phyloP scores from a whole-genome alignment of 2,329 filamentous ascomycete genomes.

The Hymenoscyphus occultus region DNA sequence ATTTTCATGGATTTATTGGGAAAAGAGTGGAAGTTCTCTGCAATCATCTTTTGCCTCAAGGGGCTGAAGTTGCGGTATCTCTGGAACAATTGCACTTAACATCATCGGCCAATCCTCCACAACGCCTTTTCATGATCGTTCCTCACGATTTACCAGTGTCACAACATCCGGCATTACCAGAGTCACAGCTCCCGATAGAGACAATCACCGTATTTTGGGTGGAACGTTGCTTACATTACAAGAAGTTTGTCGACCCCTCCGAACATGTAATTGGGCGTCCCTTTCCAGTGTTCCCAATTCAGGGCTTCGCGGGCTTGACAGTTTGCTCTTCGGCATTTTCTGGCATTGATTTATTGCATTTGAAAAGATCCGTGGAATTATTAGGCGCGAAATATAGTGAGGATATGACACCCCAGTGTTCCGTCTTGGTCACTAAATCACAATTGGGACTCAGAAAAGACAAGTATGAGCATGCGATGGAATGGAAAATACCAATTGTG shows the following conservation, averaged over 20 bases:
- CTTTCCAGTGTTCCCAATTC: slow-evolving; percentile 67
- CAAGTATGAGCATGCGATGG: slow-evolving; percentile 74
- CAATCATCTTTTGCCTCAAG: slow-evolving; percentile 38
- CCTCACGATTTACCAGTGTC: slow-evolving; percentile 42
- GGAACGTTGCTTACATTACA: slow-evolving; percentile 80
- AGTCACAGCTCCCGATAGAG: slow-evolving; percentile 40
- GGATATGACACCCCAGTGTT: slow-evolving; percentile 66
- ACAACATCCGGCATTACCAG: slow-evolving; percentile 34
- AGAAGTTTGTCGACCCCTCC: slow-evolving; percentile 65
- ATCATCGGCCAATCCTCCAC: slow-evolving; percentile 10
- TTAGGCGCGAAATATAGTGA: slow-evolving; percentile 82
- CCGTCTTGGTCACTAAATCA: slow-evolving; percentile 64
- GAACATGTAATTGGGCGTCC: slow-evolving; percentile 74
- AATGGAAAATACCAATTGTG: slow-evolving; percentile 79
- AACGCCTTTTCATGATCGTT: slow-evolving; percentile 40
- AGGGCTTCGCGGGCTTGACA: slow-evolving; percentile 65
- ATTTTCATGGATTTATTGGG: slow-evolving; percentile 42
- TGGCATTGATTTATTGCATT: slow-evolving; percentile 80
- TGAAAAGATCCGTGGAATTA: slow-evolving; percentile 71
- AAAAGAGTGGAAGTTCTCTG: slow-evolving; percentile 39
- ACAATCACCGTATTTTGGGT: slow-evolving; percentile 89
- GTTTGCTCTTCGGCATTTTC: slow-evolving; percentile 81
- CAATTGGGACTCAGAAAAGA: slow-evolving; percentile 56
- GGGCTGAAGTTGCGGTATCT: slow-evolving; percentile 31
- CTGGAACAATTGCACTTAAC: slow-evolving; percentile 21